Evolutionary conservation across 345 rosid species (phyloP).

Genomic region (Dipteronia sinensis): DNA sequence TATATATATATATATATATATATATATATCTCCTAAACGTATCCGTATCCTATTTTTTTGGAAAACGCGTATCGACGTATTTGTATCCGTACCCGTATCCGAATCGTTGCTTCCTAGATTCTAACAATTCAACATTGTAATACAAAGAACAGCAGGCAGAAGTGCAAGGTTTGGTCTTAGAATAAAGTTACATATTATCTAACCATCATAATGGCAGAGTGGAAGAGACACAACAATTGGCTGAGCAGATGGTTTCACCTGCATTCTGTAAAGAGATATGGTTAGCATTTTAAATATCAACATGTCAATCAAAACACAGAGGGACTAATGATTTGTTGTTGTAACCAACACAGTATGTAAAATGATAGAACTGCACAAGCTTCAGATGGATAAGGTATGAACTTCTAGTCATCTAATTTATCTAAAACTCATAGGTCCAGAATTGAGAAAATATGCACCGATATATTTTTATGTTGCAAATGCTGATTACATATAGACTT

Average conservation of each 20-base stretch:
- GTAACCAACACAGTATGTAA: neutral
- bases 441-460: neutral
- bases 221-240: constrained; percentile 85
- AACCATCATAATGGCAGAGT: constrained; percentile 90
- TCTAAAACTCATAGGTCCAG: neutral
- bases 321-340: neutral
- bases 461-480: neutral
- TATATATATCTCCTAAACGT: too few species aligned
- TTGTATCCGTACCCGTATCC: too few species aligned
- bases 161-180: constrained; percentile 9
- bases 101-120: too few species aligned
- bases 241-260: constrained; percentile 65
- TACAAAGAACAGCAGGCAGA: constrained; percentile 11
- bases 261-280: constrained; percentile 64
- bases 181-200: constrained; percentile 28
- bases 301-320: neutral
- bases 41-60: too few species aligned
- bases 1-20: too few species aligned
- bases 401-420: neutral
- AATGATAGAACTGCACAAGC: neutral
- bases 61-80: too few species aligned
- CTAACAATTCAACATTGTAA: constrained; percentile 11
- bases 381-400: neutral
- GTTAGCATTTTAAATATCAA: constrained; percentile 1
- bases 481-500: neutral